Conservation (phyloP, 176 grass and related monocot species). For the Cenchrus fungigraminus region DNA sequence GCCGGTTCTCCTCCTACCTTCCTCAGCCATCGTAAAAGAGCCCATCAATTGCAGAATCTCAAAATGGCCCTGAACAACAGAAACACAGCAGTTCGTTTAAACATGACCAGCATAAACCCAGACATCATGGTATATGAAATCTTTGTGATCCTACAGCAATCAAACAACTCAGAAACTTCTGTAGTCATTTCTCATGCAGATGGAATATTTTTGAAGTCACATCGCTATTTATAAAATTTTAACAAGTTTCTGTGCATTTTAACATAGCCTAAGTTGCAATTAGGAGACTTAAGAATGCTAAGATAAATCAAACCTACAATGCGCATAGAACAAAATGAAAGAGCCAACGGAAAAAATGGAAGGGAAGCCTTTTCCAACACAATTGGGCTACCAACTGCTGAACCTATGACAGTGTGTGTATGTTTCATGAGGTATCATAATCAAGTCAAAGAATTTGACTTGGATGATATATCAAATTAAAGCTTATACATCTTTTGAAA, state of each 20-base stretch:
- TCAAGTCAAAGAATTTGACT: background rate
- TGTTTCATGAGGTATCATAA: background rate
- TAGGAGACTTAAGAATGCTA: background rate
- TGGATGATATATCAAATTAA: background rate
- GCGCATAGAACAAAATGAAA: background rate
- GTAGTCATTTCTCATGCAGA: background rate
- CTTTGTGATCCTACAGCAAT: background rate
- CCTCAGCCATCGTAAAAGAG: slow-evolving; percentile 82
- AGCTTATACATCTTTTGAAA: too few relatives aligned
- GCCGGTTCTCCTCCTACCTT: slow-evolving; percentile 78
- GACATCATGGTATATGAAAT: background rate
- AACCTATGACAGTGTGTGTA: background rate
- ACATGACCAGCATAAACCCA: background rate
- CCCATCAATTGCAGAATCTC: slow-evolving; percentile 93
- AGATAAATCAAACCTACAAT: background rate
- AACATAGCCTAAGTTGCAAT: background rate
- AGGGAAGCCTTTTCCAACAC: background rate
- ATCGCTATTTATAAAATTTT: background rate
- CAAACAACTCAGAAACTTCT: background rate
- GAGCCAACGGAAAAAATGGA: background rate
- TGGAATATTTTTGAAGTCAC: background rate
- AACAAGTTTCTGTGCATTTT: background rate
- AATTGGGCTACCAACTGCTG: background rate
- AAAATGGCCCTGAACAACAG: slow-evolving; percentile 67
- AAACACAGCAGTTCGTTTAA: background rate